Percentiles rank a stretch among this genome's conserved stretches.
These are phyloP conservation scores for Fusarium piperis DNA, from an alignment of 2,329 filamentous ascomycete species.

Conservation along the genomic window DNA sequence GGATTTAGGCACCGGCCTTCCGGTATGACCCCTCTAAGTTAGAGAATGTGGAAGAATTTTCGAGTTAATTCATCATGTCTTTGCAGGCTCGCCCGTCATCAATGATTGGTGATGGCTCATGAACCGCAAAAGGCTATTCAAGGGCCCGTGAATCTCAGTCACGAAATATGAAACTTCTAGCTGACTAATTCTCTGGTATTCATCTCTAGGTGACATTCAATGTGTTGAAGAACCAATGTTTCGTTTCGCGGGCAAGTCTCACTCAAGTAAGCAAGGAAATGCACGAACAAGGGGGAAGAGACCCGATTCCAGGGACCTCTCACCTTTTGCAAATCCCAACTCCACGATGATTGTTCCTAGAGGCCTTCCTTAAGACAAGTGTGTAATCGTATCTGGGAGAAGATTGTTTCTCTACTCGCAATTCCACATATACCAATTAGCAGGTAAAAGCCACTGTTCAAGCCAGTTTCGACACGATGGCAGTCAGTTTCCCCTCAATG, in stretches of 20 bases:
- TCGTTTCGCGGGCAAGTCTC: neutral
- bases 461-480: neutral
- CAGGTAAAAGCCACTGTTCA: neutral
- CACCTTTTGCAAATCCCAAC: neutral
- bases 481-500: neutral
- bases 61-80: neutral
- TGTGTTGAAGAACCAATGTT: neutral
- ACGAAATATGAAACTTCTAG: accelerated
- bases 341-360: neutral
- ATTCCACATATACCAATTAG: neutral
- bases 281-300: neutral
- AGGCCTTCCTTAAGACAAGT: neutral
- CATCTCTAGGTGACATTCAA: neutral
- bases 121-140: neutral
- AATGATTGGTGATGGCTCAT: neutral
- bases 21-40: neutral
- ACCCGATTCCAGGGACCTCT: neutral
- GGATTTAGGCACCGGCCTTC: neutral
- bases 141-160: neutral
- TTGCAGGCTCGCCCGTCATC: neutral
- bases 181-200: neutral
- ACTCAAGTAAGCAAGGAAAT: neutral
- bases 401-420: neutral
- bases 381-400: neutral
- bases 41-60: neutral